Percentiles rank a stretch among this genome's conserved stretches.
Evolutionary conservation across 1,139 yeast genomes (phyloP).

Genomic region (Kurtzmaniella natalensis): DNA sequence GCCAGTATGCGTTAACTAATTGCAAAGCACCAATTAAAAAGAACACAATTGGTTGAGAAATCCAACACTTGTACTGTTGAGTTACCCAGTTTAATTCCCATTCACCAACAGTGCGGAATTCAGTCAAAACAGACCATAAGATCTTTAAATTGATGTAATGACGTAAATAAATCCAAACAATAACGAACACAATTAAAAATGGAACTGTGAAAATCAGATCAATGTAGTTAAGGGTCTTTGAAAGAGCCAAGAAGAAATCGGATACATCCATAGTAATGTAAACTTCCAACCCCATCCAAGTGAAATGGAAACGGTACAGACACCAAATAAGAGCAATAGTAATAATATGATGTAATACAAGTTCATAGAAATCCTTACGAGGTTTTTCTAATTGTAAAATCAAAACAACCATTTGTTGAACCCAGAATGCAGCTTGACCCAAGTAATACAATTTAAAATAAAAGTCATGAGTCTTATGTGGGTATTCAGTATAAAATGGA

Average conservation of each 20-base stretch:
- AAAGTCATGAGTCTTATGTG: constrained; percentile 72
- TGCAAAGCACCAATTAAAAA: constrained; percentile 74
- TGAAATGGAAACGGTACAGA: constrained; percentile 93
- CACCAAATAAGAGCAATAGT: constrained; percentile 85
- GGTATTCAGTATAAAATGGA: constrained; percentile 74
- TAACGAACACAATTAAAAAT: constrained; percentile 63
- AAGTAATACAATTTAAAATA: constrained; percentile 78
- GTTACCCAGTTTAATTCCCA: constrained; percentile 82
- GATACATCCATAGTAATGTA: constrained; percentile 95
- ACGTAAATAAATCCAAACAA: constrained; percentile 81
- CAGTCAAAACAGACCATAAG: constrained; percentile 84
- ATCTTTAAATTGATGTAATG: constrained; percentile 79
- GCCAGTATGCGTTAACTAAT: constrained; percentile 83
- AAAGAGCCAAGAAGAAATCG: constrained; percentile 79
- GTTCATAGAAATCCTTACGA: constrained; percentile 86
- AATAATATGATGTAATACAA: constrained; percentile 88
- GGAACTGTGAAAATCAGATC: constrained; percentile 63
- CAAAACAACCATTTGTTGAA: constrained; percentile 85
- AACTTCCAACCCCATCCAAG: constrained; percentile 90
- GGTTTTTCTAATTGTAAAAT: constrained; percentile 88
- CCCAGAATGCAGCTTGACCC: constrained; percentile 96
- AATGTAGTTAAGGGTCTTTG: constrained; percentile 81
- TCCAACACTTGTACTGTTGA: constrained; percentile 94
- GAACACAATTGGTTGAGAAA: constrained; percentile 88
- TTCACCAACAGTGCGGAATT: constrained; percentile 79